Base-by-base conservation (phyloP, 2,329 filamentous ascomycete genomes). In the Ophiostoma sp. region DNA sequence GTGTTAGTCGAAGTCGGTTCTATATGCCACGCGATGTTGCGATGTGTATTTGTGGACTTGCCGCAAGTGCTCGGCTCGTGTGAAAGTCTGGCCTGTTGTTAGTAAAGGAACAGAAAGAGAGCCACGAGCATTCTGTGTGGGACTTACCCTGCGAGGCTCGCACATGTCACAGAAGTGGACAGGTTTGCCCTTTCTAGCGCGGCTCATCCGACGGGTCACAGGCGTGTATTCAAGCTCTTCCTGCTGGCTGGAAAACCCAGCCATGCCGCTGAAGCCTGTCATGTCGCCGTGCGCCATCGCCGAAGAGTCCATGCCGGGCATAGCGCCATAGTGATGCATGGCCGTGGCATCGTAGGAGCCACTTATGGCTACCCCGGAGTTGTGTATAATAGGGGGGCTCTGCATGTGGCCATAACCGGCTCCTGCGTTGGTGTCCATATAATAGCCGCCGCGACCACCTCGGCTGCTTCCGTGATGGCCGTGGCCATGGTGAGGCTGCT, bases 61-160 rank as follows among this genome's bases (percentile, higher is more conserved):
- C 77, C 82, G 80, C 75, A 70, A 73, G 72, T 75, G 64, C 52
- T 76, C 75, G 28, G 70, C 61, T 63, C 73, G 66, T 4, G 52
- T 72, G 50, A 69, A 74, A 8, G 48, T 52, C 72, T 73, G 17
- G n/a, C 8, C 19, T 31, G 66, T 82, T 82, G 36, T 81, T 78
- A 71, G 78, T 19, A 39, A 1, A 2, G 42, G n/a, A 22, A 3
- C 17, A n/a, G n/a, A 4, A 45, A 8, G 73, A 78, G 79, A 12
- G 22, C 2, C 25, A 79, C 77, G 69, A 74, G 77, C 72, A 12
- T 15, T 39, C 22, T 8, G 0, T 31, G 39, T 6, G 22, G 6
- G 7, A 75, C 75, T 4, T 33, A 76, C 75, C 45, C 70, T 73
- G 25, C 71, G 36, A 3, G 75, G 75, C 7, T 52, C 36, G 48